Percentiles rank a stretch among this genome's conserved stretches.
Evolutionary conservation across 2,329 filamentous ascomycete species (phyloP).

Genomic region (Fusarium decemcellulare): DNA sequence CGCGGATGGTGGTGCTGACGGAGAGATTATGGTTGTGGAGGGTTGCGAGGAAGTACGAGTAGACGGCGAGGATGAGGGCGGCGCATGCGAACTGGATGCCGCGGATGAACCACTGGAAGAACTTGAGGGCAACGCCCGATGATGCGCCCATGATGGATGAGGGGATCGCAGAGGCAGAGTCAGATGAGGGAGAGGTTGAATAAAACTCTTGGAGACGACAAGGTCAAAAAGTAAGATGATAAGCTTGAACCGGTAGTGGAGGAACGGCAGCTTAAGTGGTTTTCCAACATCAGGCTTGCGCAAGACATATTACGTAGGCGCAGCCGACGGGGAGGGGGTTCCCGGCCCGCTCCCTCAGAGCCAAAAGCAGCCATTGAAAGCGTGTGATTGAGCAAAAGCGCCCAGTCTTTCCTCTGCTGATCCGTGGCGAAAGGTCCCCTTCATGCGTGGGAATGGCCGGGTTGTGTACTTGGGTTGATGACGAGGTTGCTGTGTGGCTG

Average conservation of each 20-base stretch:
- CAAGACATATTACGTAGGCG: conserved; percentile 40
- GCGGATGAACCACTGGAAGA: conserved; percentile 79
- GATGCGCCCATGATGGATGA: conserved; percentile 48
- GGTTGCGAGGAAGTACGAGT: conserved; percentile 87
- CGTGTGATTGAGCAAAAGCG: conserved; percentile 29
- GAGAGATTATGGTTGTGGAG: conserved; percentile 74
- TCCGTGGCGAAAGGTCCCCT: conserved; percentile 26
- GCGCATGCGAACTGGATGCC: conserved; percentile 80
- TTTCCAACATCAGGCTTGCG: conserved; percentile 26
- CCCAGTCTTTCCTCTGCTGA: conserved; percentile 14
- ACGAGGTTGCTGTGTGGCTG: conserved; percentile 41
- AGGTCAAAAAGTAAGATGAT: not conserved
- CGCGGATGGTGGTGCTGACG: conserved; percentile 77
- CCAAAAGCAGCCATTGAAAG: not conserved
- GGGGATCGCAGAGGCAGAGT: conserved; percentile 2
- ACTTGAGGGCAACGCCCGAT: conserved; percentile 72
- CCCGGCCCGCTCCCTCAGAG: not conserved
- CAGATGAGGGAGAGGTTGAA: not conserved
- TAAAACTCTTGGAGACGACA: not conserved
- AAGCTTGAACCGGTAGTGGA: not conserved
- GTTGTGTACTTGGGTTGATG: conserved; percentile 9
- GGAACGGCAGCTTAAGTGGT: conserved; percentile 33
- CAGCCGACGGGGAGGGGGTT: not conserved
- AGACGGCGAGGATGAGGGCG: conserved; percentile 82
- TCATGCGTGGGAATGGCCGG: not conserved